Evolutionary conservation across 1,139 yeast species (phyloP).

Genomic region (Nadsonia starkeyi-henricii): DNA sequence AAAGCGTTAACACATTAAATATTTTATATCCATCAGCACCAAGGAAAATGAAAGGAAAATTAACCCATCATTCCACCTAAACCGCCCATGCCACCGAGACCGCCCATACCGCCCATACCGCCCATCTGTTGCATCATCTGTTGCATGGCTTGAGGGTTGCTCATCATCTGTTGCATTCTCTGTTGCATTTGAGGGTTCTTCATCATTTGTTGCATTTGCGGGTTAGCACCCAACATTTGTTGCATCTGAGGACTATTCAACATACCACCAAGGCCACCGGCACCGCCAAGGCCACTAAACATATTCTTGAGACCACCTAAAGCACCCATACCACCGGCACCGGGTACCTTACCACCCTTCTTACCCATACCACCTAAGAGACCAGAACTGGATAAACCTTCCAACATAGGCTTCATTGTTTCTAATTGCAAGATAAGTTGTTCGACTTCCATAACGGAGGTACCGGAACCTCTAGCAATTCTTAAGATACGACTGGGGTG

Average conservation of each 20-base stretch:
- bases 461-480: conserved; percentile 94
- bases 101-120: conserved; percentile 20
- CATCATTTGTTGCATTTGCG: conserved; percentile 25
- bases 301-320: neutral
- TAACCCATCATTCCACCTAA: conserved; percentile 30
- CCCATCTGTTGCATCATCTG: conserved; percentile 28
- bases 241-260: neutral
- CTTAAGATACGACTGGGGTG: conserved; percentile 80
- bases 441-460: conserved; percentile 85
- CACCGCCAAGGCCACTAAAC: neutral
- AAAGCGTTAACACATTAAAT: too few species aligned
- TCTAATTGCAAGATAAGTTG: conserved; percentile 84
- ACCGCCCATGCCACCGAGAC: conserved; percentile 25
- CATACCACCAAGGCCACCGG: neutral
- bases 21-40: too few species aligned
- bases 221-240: conserved; percentile 1
- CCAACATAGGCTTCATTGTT: conserved; percentile 92
- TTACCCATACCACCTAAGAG: conserved; percentile 28
- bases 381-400: conserved; percentile 27
- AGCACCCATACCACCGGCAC: neutral
- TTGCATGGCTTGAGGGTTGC: conserved; percentile 19
- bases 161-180: conserved; percentile 24
- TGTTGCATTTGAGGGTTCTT: conserved; percentile 24
- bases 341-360: conserved; percentile 26
- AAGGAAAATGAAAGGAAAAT: neutral